Evolutionary conservation across 768 basidiomycete genomes (phyloP).

Genomic region (Boletus huronensis): DNA sequence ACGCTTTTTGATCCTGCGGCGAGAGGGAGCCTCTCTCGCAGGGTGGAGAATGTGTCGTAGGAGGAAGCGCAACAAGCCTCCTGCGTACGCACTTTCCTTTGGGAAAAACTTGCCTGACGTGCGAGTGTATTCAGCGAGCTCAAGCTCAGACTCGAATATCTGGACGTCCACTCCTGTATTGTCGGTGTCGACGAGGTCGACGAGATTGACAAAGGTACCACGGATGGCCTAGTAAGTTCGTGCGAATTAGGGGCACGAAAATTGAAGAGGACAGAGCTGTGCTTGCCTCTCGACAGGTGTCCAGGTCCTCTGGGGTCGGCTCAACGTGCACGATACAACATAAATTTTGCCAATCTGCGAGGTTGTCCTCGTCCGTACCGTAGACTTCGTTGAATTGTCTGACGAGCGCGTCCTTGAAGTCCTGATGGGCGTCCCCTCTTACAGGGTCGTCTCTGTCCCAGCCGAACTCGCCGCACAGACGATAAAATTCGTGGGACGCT

Average conservation of each 20-base stretch:
- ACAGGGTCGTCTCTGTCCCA: neutral
- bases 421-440: neutral
- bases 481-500: slow-evolving; percentile 15
- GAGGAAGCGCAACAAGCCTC: slow-evolving; percentile 12
- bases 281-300: slow-evolving; percentile 12
- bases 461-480: slow-evolving; percentile 8
- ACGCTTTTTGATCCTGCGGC: neutral
- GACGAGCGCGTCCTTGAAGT: slow-evolving; percentile 14
- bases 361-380: slow-evolving; percentile 1
- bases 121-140: slow-evolving; percentile 10
- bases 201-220: slow-evolving; percentile 7
- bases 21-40: neutral
- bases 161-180: neutral
- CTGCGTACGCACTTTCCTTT: slow-evolving; percentile 12
- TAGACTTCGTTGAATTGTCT: slow-evolving; percentile 15
- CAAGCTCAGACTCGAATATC: slow-evolving; percentile 6
- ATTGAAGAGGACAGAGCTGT: accelerated
- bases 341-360: slow-evolving; percentile 10
- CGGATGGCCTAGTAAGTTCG: neutral
- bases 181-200: slow-evolving; percentile 18
- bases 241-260: neutral
- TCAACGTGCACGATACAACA: slow-evolving; percentile 5
- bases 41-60: slow-evolving; percentile 15
- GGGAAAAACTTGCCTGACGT: slow-evolving; percentile 12
- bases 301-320: slow-evolving; percentile 5